Percentiles rank a stretch among this genome's conserved stretches.
Conservation (phyloP, 495 filamentous ascomycete genomes). For the Lophiostoma macrostomum region DNA sequence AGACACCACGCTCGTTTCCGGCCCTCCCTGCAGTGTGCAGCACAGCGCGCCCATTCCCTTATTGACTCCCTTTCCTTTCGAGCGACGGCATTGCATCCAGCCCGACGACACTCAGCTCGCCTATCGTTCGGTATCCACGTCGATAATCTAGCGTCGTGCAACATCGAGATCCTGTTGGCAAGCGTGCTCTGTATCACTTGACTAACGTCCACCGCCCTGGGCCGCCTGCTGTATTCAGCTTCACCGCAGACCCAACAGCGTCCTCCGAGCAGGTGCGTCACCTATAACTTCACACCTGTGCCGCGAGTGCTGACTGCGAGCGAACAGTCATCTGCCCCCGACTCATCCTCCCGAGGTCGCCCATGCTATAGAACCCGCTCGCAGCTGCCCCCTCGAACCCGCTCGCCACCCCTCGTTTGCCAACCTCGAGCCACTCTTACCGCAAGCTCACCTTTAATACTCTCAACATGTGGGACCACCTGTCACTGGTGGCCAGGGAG, state of each 20-base stretch:
- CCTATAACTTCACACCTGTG: not conserved
- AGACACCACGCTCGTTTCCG: too few relatives aligned
- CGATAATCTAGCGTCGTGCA: constrained; percentile 19
- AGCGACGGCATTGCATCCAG: not conserved
- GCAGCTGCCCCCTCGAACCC: constrained; percentile 1
- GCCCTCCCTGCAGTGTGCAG: too few relatives aligned
- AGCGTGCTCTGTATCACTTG: constrained; percentile 25
- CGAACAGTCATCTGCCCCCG: not conserved
- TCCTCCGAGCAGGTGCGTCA: not conserved
- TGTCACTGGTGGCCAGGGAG: constrained; percentile 13
- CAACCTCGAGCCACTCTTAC: not conserved
- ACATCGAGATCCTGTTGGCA: constrained; percentile 14
- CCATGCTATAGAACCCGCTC: constrained; percentile 19
- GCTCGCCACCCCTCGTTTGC: not conserved
- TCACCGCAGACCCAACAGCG: constrained; percentile 2
- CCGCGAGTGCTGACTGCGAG: not conserved
- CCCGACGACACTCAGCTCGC: not conserved
- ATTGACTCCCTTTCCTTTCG: too few relatives aligned
- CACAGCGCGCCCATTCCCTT: too few relatives aligned
- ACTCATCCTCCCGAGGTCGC: not conserved
- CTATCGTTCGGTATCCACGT: constrained; percentile 6
- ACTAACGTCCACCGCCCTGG: constrained; percentile 13
- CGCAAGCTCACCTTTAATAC: not conserved
- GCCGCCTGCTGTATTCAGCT: constrained; percentile 1
- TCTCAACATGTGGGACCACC: constrained; percentile 14